Evolutionary conservation across 1,139 yeast genomes (phyloP), one percentile per base, ranked within the genome.

Genomic region (Zygoascus meyerae): DNA sequence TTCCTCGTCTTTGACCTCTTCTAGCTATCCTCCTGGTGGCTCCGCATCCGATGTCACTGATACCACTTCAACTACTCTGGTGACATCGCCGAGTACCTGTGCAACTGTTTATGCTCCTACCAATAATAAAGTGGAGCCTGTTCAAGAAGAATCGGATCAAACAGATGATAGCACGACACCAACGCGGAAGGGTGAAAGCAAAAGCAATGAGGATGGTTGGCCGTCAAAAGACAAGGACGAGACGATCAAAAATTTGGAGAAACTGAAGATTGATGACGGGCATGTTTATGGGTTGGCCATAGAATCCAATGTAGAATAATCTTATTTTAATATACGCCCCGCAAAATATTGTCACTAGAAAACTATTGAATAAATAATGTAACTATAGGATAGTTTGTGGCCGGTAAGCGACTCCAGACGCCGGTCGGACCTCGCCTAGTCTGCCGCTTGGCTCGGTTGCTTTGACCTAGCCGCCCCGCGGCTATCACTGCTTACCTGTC

Each of bases 221-320:
- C 36, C 41, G 9, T n/a, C 14, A n/a, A 31, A 21, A 16, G 17
- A 48, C 48, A 17, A 36, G 30, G 40, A 29, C 12, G 51, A 42
- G 28, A 40, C 48, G 14, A 18, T 42, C 34, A 45, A 50, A 34
- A 51, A 44, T 34, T 46, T 51, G 38, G 52, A 45, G 10, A 37
- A 44, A 18, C 37, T 52, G 29, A 51, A 52, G 39, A 43, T 51
- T 26, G 53, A 48, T 26, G 48, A 46, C 26, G 46, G 47, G 12
- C 46, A 49, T 5, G 55, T 54, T 21, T 54, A 53, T 44, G 57
- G 57, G 18, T 40, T 54, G 42, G 57, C 57, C 36, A 54, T 54
- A 44, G 57, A 54, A 42, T 52, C 43, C 16, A 40, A 15, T 40
- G 43, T 40, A 40, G 43, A 40, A 36, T 34, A 35, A 29, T 32